These are phyloP conservation scores for Melampsora americana DNA, from an alignment of 1,284 basidiomycete species.

Conservation along the genomic window DNA sequence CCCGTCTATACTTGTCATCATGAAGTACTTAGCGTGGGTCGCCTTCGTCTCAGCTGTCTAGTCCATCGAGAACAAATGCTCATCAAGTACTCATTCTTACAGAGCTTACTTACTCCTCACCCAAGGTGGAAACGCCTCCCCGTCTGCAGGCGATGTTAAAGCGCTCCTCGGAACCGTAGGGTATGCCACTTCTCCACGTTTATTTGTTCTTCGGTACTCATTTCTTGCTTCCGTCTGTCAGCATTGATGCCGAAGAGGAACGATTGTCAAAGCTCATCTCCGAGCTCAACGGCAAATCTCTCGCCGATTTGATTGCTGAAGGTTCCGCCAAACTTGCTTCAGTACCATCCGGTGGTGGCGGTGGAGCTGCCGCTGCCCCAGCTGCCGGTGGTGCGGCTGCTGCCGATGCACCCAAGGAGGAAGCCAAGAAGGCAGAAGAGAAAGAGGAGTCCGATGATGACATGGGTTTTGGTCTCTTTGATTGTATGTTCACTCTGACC, in stretches of 20 bases:
- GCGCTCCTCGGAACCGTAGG: constrained; percentile 78
- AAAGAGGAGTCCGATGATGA: constrained; percentile 47
- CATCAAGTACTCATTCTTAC: constrained; percentile 47
- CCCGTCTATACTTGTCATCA: constrained; percentile 17
- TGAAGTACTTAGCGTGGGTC: constrained; percentile 31
- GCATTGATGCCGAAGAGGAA: constrained; percentile 81
- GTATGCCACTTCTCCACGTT: constrained; percentile 45
- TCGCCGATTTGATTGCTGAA: constrained; percentile 86
- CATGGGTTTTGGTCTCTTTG: constrained; percentile 46
- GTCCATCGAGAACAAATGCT: constrained; percentile 57
- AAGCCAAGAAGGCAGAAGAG: constrained; percentile 49
- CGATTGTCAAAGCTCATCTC: constrained; percentile 81
- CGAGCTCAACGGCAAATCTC: constrained; percentile 88
- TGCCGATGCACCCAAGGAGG: constrained; percentile 67
- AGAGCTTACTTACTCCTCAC: constrained; percentile 85
- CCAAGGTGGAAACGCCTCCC: constrained; percentile 82
- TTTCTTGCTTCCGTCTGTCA: constrained; percentile 31
- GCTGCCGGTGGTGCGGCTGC: constrained; percentile 65
- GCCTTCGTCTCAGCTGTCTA: constrained; percentile 40
- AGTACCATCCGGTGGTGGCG: constrained; percentile 60
- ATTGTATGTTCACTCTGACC: constrained; percentile 10
- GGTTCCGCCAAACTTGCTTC: constrained; percentile 90
- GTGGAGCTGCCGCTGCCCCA: constrained; percentile 60
- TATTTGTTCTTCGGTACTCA: neutral
- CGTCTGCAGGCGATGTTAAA: constrained; percentile 84